Evolutionary conservation across 2,329 filamentous ascomycete species (phyloP).

Genomic region (Nothophoma quercina): DNA sequence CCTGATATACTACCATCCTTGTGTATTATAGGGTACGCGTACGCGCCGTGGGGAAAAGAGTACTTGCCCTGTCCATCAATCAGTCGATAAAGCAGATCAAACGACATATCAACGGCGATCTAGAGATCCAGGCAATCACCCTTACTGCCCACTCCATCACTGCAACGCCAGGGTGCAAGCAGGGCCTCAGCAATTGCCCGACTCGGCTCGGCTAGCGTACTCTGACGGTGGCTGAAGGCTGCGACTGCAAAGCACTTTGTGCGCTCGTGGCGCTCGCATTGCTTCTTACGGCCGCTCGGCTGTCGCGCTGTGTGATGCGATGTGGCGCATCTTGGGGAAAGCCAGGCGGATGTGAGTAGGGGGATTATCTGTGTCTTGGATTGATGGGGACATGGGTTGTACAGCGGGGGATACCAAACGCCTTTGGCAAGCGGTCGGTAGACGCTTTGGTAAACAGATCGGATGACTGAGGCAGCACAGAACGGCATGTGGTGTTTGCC

Average conservation of each 20-base stretch:
- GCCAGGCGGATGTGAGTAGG: constrained; percentile 23
- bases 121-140: background rate
- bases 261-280: constrained; percentile 6
- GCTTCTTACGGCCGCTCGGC: constrained; percentile 7
- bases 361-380: constrained; percentile 31
- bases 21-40: constrained; percentile 11
- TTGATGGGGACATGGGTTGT: constrained; percentile 31
- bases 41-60: constrained; percentile 4
- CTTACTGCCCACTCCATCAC: background rate
- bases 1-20: background rate
- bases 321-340: constrained; percentile 15
- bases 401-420: constrained; percentile 31
- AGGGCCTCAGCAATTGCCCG: background rate
- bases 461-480: constrained; percentile 29
- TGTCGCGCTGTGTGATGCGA: constrained; percentile 28
- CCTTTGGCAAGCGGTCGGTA: constrained; percentile 5
- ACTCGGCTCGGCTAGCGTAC: background rate
- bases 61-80: background rate
- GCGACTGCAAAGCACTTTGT: background rate
- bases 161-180: background rate
- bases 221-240: constrained; percentile 13
- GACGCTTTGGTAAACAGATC: constrained; percentile 28
- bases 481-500: constrained; percentile 42
- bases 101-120: background rate
- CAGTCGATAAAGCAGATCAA: background rate